These are phyloP conservation scores for Puccinia coronata DNA, from an alignment of 1,284 basidiomycete species.

Conservation along the genomic window DNA sequence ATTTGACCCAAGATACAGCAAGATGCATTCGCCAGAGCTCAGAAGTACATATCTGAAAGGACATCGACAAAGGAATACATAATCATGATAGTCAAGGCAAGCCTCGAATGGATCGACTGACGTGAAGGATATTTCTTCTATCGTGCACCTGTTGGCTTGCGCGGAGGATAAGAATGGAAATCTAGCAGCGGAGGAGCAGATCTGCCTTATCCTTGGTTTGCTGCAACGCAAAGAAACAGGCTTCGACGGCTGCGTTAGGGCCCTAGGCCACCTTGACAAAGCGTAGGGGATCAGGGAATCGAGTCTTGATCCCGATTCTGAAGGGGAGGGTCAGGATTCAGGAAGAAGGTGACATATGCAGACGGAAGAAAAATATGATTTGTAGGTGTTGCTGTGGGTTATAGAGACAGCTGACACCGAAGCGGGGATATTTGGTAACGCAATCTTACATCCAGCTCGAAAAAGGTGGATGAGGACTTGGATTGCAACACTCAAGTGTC, in stretches of 20 bases:
- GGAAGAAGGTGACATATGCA: not conserved
- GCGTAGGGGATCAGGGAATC: too few species aligned
- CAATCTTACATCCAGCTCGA: too few species aligned
- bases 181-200: constrained; percentile 36
- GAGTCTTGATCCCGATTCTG: too few species aligned
- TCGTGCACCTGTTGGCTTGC: constrained; percentile 8
- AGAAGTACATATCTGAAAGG: too few species aligned
- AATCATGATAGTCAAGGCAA: constrained; percentile 8
- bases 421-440: too few species aligned
- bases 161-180: not conserved
- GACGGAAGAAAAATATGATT: constrained; percentile 33
- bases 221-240: constrained; percentile 5
- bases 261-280: too few species aligned
- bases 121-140: constrained; percentile 2
- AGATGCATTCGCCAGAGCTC: too few species aligned
- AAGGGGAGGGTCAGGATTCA: not conserved
- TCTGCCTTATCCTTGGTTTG: constrained; percentile 2
- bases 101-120: constrained; percentile 35
- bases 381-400: not conserved
- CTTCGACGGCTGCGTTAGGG: constrained; percentile 14
- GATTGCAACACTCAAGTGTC: too few species aligned
- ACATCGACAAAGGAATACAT: constrained; percentile 1
- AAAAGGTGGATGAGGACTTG: too few species aligned
- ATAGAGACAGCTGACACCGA: too few species aligned
- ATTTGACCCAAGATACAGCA: not conserved